Base-by-base conservation (phyloP, 2,329 filamentous ascomycete genomes). In the Aspergillus arachidicola region DNA sequence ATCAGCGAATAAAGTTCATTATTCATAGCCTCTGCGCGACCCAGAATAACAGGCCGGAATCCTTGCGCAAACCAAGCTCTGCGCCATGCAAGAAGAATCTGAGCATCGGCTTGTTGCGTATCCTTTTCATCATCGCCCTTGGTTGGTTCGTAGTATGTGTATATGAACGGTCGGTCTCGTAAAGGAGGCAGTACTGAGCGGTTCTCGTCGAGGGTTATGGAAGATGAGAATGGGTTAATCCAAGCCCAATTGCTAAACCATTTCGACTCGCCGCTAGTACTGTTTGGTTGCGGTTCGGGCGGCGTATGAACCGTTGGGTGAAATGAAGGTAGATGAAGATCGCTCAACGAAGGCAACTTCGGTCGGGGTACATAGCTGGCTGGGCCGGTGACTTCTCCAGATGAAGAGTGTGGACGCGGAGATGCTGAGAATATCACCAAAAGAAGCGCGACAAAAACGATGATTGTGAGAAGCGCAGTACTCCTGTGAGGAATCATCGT, bases 51-150 rank as follows among this genome's bases (percentile, higher is more conserved):
- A 0, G 95, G 94, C 66, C 85, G 88, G 80, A 98, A 97, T 12
- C 94, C 95, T 72, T 96, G 89, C 0, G 94, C 93, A 92, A 93
- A 98, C 93, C 94, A 98, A 3, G 94, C 94, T 53, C 93, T 87
- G 64, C 94, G 87, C 95, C 95, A 98, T 59, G 91, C 90, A 62
- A 96, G 81, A 56, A 98, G 84, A 63, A 98, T 80, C 63, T 89
- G 86, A 72, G 90, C 90, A 75, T 97, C 92, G 4, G 92, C 91
- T 64, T 91, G 86, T 69, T 86, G 86, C 57, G 45, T 14, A 12
- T 86, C 84, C 21, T 85, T 85, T 56, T 85, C 83, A 36, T 90
- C 85, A 76, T 89, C 89, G 71, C 84, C 83, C 21, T 83, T 76
- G 5, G 86, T 87, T 12, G 86, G 82, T 72, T 97, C 93, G 76